A percentile compares a stretch with the other conserved stretches of the same genome.
These are phyloP conservation scores for Neurospora sp. DNA, from an alignment of 495 filamentous ascomycete genomes.

Conservation along the genomic window DNA sequence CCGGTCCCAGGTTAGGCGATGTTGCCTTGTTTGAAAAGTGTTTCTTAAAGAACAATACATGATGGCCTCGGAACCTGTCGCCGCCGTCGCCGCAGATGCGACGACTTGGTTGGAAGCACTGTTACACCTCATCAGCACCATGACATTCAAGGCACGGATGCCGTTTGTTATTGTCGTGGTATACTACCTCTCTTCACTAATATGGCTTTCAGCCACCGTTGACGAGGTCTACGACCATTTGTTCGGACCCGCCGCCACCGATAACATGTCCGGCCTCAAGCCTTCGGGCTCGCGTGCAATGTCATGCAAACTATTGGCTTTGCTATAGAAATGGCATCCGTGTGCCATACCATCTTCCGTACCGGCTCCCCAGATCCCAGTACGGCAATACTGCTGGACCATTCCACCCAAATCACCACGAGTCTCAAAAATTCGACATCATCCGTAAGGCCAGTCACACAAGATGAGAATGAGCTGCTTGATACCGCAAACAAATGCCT, in stretches of 20 bases:
- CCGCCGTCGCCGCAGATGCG: no score
- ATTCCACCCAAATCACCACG: not conserved
- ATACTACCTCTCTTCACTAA: no score
- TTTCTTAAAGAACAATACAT: no score
- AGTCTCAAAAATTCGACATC: conserved; percentile 2
- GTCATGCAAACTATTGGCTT: conserved; percentile 22
- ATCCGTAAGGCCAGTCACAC: not conserved
- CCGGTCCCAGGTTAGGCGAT: no score
- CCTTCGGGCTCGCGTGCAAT: conserved; percentile 22
- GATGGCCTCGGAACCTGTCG: no score
- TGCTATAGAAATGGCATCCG: conserved; percentile 2
- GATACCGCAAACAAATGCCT: not conserved
- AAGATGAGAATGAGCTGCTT: conserved; percentile 2
- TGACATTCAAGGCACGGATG: no score
- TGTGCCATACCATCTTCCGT: conserved; percentile 1
- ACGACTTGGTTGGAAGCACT: no score
- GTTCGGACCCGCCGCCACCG: not conserved
- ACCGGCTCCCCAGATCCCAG: conserved; percentile 7
- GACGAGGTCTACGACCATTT: no score
- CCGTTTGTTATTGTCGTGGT: no score
- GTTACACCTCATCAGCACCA: no score
- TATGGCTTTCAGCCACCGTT: no score
- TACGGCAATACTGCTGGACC: not conserved
- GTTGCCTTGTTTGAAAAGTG: no score
- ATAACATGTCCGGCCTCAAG: conserved; percentile 15